Percentiles rank a stretch among this genome's conserved stretches.
phyloP scores from a whole-genome alignment of 371 early-diverging fungal genomes.

The Apophysomyces variabilis region DNA sequence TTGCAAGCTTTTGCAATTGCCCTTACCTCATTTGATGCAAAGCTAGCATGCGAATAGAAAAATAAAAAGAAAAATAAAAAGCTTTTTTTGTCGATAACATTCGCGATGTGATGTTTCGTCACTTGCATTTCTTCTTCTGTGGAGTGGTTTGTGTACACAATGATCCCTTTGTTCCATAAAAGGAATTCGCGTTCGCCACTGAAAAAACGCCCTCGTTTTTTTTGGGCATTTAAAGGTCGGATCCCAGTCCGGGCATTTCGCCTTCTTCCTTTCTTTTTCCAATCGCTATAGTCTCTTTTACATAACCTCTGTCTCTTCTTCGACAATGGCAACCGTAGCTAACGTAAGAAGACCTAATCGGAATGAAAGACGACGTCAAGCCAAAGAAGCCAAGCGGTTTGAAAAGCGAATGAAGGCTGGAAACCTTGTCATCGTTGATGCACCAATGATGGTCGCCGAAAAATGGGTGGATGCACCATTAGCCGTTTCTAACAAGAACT shows the following conservation, averaged over 20 bases:
- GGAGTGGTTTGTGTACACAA: too few species aligned
- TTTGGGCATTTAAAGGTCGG: conserved; percentile 4
- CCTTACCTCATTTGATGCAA: conserved; percentile 90
- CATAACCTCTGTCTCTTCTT: too few species aligned
- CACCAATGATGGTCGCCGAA: background rate
- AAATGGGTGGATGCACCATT: background rate
- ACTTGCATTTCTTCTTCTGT: too few species aligned
- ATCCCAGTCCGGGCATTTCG: background rate
- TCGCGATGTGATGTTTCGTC: too few species aligned
- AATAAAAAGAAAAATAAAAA: too few species aligned
- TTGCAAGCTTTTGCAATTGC: conserved; percentile 95
- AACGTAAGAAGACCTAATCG: background rate
- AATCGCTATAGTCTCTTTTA: background rate
- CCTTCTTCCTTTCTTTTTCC: background rate
- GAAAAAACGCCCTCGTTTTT: conserved; percentile 1
- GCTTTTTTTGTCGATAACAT: too few species aligned
- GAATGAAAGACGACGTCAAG: background rate
- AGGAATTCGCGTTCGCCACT: background rate
- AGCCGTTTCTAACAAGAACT: background rate
- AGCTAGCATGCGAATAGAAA: conserved; percentile 83
- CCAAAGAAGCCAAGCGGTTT: background rate
- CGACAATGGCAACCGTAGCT: background rate
- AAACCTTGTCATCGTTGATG: background rate
- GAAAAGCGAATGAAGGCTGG: background rate
- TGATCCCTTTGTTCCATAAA: background rate